Percentiles rank a stretch among this genome's conserved stretches.
Evolutionary conservation across 257 asterid genomes (phyloP).

Genomic region (Cynanchum wilfordii): DNA sequence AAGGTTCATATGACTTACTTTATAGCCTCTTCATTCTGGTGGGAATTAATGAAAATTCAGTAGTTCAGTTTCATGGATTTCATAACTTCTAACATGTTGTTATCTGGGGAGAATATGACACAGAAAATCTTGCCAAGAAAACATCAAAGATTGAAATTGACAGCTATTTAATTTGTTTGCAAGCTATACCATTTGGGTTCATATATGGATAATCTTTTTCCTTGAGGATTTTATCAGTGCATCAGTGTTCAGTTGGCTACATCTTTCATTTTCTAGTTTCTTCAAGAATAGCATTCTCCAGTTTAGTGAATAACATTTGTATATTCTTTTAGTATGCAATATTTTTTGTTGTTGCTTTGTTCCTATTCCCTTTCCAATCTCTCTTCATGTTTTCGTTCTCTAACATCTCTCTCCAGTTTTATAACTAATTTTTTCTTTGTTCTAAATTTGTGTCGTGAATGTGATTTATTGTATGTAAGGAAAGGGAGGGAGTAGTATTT

Average conservation of each 20-base stretch:
- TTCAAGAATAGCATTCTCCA: no score
- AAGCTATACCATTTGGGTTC: not conserved
- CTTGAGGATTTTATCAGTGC: not conserved
- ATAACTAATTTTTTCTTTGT: no score
- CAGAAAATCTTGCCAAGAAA: not conserved
- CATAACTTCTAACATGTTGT: not conserved
- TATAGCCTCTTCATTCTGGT: not conserved
- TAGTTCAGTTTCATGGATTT: not conserved
- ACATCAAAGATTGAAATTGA: not conserved
- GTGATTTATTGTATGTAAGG: no score
- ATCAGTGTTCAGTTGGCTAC: not conserved
- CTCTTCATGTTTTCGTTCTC: no score
- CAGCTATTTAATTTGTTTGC: not conserved
- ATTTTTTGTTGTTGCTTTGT: no score
- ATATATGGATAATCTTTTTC: not conserved
- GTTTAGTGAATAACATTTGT: no score
- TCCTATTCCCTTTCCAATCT: no score
- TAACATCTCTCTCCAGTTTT: no score
- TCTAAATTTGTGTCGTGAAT: no score
- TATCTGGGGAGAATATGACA: not conserved
- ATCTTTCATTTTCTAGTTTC: not conserved
- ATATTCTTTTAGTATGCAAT: no score
- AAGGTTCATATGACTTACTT: not conserved
- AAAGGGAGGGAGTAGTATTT: no score
- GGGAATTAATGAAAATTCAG: not conserved